Conservation (phyloP, 1,284 basidiomycete species). For the Ceratobasidium sp. region DNA sequence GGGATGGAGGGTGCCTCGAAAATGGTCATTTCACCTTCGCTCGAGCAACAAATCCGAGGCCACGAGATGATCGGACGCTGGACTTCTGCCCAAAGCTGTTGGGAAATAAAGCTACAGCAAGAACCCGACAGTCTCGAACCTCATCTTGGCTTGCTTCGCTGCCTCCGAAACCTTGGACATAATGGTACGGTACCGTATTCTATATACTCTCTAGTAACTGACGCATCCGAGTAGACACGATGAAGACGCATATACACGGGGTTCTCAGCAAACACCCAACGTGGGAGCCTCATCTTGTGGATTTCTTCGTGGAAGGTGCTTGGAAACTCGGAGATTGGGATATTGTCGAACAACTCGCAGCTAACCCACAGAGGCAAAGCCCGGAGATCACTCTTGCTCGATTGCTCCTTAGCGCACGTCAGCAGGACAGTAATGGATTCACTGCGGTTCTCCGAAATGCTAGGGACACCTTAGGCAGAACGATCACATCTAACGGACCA, state of each 20-base stretch:
- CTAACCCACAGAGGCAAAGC: slow-evolving; percentile 64
- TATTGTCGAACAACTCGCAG: slow-evolving; percentile 75
- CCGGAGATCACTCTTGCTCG: slow-evolving; percentile 84
- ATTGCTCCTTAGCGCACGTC: slow-evolving; percentile 84
- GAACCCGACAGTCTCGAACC: slow-evolving; percentile 89
- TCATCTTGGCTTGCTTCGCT: slow-evolving; percentile 92
- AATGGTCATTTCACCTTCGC: slow-evolving; percentile 87
- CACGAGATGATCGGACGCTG: slow-evolving; percentile 98
- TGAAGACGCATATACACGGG: slow-evolving; percentile 95
- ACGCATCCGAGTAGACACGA: slow-evolving; percentile 74
- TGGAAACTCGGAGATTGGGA: slow-evolving; percentile 97
- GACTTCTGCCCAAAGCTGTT: slow-evolving; percentile 99
- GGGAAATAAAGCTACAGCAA: slow-evolving; percentile 97
- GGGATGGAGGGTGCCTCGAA: slow-evolving; percentile 99
- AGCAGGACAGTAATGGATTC: slow-evolving; percentile 65
- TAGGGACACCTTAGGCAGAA: slow-evolving; percentile 81
- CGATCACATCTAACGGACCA: slow-evolving; percentile 84
- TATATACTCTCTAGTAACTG: background rate
- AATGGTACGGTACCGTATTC: slow-evolving; percentile 73
- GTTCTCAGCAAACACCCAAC: slow-evolving; percentile 88
- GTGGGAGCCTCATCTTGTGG: slow-evolving; percentile 84
- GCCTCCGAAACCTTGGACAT: slow-evolving; percentile 95
- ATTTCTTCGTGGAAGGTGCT: slow-evolving; percentile 93
- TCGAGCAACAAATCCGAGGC: slow-evolving; percentile 98
- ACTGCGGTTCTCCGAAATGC: slow-evolving; percentile 72